Base-by-base conservation (phyloP, 495 filamentous ascomycete species). In the Thozetella sp. region DNA sequence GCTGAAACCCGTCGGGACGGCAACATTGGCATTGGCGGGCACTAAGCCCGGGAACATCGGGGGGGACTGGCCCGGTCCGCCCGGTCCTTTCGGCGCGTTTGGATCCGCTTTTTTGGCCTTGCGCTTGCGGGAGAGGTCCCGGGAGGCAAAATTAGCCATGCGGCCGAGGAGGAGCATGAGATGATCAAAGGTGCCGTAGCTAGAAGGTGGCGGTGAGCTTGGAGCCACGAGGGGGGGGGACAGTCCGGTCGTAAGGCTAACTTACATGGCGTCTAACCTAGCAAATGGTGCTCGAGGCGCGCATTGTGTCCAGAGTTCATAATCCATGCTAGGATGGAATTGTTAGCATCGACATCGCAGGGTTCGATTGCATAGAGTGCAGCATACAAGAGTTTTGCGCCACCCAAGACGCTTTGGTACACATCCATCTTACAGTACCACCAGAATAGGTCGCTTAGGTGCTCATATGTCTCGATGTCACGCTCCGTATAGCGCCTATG, bases 401-500 rank as follows among this genome's bases (percentile, higher is more conserved):
- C 95, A 64, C 95, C 94, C 34, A 99, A 76, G 58, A 97, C 82
- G 67, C 92, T 93, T 71, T 97, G 94, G 65, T 93, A 91, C 4
- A 89, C 84, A 73, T 99, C 95, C 73, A 97, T 93, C 74, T 97
- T 96, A 56, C 82, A 87, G 73, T 90, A 99, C 93, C 92, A 98
- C 95, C 95, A 99, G 75, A 90, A 96, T 25, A 99, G 78, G 73
- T 99, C 95, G 56, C 89, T 85, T 55, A 96, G 83, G 37, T 90
- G 84, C 68, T 92, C 86, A 66, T 90, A 96, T 23, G 76, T 84
- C 60, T 93, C 90, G 53, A 93, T 81, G 52, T 95, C 92, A 57
- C 86, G 89, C 20, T 85, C 80, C 2, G 86, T 85, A 45, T 89
- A 86, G n/a, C 45, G 45, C 20, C 43, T 51, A n/a, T 46, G 40